Percentiles rank a stretch among this genome's conserved stretches.
These are phyloP conservation scores for Xylaria multiplex DNA, from an alignment of 2,329 filamentous ascomycete species.

Conservation along the genomic window DNA sequence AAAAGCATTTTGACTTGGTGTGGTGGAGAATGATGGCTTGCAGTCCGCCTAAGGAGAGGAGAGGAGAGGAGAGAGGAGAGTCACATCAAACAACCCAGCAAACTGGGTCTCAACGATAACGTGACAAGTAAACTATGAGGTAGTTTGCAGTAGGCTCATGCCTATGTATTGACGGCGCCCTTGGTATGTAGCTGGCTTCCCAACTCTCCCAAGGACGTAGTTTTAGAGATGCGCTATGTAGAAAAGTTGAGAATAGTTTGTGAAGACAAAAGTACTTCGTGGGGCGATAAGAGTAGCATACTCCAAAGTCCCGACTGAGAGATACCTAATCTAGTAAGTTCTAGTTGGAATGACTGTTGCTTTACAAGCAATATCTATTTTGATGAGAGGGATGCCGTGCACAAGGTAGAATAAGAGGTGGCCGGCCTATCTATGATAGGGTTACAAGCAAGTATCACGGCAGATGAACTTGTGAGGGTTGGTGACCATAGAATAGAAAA, in stretches of 20 bases:
- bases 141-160: constrained; percentile 35
- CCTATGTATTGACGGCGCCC: constrained; percentile 16
- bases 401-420: constrained; percentile 16
- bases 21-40: constrained; percentile 39
- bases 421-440: constrained; percentile 15
- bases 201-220: constrained; percentile 9
- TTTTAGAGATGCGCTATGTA: constrained; percentile 1
- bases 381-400: constrained; percentile 22
- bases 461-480: constrained; percentile 12
- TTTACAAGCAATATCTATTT: constrained; percentile 1
- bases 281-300: neutral
- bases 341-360: constrained; percentile 2
- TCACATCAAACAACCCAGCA: constrained; percentile 33
- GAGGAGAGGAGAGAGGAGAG: constrained; percentile 22
- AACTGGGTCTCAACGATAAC: constrained; percentile 33
- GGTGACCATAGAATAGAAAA: constrained; percentile 14
- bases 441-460: constrained; percentile 17
- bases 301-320: neutral
- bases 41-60: constrained; percentile 30
- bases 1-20: constrained; percentile 22
- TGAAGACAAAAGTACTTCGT: neutral
- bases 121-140: constrained; percentile 28
- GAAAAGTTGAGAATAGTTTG: neutral
- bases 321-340: constrained; percentile 10
- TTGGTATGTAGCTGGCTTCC: constrained; percentile 6